A percentile compares a stretch with the other conserved stretches of the same genome.
These are phyloP conservation scores for Lipomyces orientalis DNA, from an alignment of 805 yeast genomes.

Conservation along the genomic window DNA sequence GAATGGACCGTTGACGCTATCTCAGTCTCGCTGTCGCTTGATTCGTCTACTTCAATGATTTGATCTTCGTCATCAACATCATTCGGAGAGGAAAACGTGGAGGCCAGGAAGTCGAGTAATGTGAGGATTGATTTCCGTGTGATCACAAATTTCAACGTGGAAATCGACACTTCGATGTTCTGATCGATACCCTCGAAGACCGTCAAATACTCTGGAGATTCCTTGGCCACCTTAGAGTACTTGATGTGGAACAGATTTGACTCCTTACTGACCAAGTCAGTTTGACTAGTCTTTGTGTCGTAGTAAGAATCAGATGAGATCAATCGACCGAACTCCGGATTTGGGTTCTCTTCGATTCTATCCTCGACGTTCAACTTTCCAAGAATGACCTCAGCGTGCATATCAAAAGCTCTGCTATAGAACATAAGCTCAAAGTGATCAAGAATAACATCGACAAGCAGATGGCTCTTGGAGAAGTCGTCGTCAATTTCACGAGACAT, in stretches of 20 bases:
- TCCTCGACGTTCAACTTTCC: slow-evolving; percentile 76
- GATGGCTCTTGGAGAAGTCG: slow-evolving; percentile 47
- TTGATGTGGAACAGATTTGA: slow-evolving; percentile 38
- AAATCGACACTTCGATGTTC: slow-evolving; percentile 69
- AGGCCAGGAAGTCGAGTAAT: slow-evolving; percentile 76
- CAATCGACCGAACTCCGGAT: slow-evolving; percentile 68
- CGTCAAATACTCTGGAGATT: slow-evolving; percentile 39
- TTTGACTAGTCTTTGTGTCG: slow-evolving; percentile 59
- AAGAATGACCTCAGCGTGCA: slow-evolving; percentile 69
- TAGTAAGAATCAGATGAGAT: slow-evolving; percentile 64
- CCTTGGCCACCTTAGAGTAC: slow-evolving; percentile 37
- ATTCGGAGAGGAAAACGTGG: slow-evolving; percentile 70
- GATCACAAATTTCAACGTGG: slow-evolving; percentile 75
- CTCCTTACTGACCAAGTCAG: slow-evolving; percentile 60
- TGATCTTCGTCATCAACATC: slow-evolving; percentile 11
- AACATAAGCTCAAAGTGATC: slow-evolving; percentile 66
- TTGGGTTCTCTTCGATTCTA: slow-evolving; percentile 65
- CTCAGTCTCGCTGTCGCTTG: slow-evolving; percentile 28
- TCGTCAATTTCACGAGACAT: slow-evolving; percentile 53
- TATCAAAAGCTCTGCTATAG: slow-evolving; percentile 61
- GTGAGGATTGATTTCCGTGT: slow-evolving; percentile 81
- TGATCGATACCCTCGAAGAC: slow-evolving; percentile 63
- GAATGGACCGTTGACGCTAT: slow-evolving; percentile 20
- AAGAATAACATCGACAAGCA: slow-evolving; percentile 74
- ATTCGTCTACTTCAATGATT: slow-evolving; percentile 17